A percentile compares a stretch with the other conserved stretches of the same genome.
Conservation (phyloP, 2,329 filamentous ascomycete genomes). For the Cercospora beticola region DNA sequence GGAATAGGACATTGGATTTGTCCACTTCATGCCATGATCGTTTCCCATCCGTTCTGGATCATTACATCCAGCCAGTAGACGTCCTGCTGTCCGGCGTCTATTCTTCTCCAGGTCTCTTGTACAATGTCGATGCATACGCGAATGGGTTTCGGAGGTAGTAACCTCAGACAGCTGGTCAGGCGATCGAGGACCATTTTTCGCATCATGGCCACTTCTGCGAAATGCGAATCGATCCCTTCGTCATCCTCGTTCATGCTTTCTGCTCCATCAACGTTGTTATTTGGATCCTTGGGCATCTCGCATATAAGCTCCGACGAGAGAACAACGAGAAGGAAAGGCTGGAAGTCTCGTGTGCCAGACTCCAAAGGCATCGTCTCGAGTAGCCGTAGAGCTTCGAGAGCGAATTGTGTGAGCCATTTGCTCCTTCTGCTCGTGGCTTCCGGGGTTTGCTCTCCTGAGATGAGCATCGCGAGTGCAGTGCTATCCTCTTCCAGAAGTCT, state of each 20-base stretch:
- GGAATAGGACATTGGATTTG: not conserved
- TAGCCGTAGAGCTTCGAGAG: conserved; percentile 52
- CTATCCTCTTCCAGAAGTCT: conserved; percentile 14
- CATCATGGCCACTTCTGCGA: conserved; percentile 24
- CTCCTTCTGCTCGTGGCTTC: conserved; percentile 27
- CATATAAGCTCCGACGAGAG: conserved; percentile 24
- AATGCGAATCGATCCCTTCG: conserved; percentile 12
- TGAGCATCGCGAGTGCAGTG: not conserved
- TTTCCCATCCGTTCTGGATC: conserved; percentile 59
- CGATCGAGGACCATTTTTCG: conserved; percentile 26
- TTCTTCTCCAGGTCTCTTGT: conserved; percentile 53
- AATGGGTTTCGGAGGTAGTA: conserved; percentile 54
- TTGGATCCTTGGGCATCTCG: conserved; percentile 1
- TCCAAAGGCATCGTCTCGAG: conserved; percentile 53
- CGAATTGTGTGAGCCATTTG: conserved; percentile 54
- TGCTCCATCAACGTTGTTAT: not conserved
- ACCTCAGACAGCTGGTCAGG: conserved; percentile 15
- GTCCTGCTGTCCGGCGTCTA: conserved; percentile 49
- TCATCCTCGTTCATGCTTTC: not conserved
- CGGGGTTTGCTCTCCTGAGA: conserved; percentile 23
- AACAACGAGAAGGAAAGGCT: conserved; percentile 56
- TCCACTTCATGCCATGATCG: conserved; percentile 50
- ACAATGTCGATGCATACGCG: conserved; percentile 52
- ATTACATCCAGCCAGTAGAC: conserved; percentile 60
- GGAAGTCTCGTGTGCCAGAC: conserved; percentile 55